Evolutionary conservation across 1,284 basidiomycete species (phyloP).

Genomic region (Ceratobasidium sp.): DNA sequence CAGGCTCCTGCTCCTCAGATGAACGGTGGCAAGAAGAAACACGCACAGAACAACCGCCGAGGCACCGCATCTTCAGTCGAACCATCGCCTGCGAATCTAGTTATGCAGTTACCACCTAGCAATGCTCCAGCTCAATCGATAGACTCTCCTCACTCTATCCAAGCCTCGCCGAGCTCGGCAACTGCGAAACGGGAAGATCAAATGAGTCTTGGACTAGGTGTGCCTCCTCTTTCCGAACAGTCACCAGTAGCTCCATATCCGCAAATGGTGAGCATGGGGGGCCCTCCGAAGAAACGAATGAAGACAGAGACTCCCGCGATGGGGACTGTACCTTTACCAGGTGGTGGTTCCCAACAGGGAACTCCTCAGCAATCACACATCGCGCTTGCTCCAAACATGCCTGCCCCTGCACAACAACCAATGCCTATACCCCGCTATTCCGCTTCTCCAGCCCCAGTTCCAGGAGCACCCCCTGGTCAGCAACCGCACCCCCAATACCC

Average conservation of each 20-base stretch:
- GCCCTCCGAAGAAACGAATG: slow-evolving; percentile 31
- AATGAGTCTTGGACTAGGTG: slow-evolving; percentile 8
- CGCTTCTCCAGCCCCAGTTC: slow-evolving; percentile 14
- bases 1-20: slow-evolving; percentile 7
- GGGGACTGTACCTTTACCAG: slow-evolving; percentile 13
- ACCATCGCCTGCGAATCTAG: slow-evolving; percentile 15
- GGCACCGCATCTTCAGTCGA: slow-evolving; percentile 28
- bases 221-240: slow-evolving; percentile 1
- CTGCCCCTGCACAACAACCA: slow-evolving; percentile 14
- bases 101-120: slow-evolving; percentile 11
- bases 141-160: slow-evolving; percentile 28
- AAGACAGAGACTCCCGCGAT: slow-evolving; percentile 25
- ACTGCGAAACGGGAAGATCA: slow-evolving; percentile 22
- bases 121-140: background rate
- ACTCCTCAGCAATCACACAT: slow-evolving; percentile 21
- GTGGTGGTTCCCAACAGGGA: slow-evolving; percentile 29
- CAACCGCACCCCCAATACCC: slow-evolving; percentile 24
- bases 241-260: slow-evolving; percentile 10
- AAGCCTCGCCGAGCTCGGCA: slow-evolving; percentile 17
- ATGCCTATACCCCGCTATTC: slow-evolving; percentile 16
- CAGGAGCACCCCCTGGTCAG: background rate
- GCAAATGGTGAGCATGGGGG: slow-evolving; percentile 6
- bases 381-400: background rate
- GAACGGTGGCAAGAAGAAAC: slow-evolving; percentile 27
- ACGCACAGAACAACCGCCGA: slow-evolving; percentile 5